These are phyloP conservation scores for Ceratobasidium sp. DNA, from an alignment of 1,284 basidiomycete genomes.

Conservation along the genomic window DNA sequence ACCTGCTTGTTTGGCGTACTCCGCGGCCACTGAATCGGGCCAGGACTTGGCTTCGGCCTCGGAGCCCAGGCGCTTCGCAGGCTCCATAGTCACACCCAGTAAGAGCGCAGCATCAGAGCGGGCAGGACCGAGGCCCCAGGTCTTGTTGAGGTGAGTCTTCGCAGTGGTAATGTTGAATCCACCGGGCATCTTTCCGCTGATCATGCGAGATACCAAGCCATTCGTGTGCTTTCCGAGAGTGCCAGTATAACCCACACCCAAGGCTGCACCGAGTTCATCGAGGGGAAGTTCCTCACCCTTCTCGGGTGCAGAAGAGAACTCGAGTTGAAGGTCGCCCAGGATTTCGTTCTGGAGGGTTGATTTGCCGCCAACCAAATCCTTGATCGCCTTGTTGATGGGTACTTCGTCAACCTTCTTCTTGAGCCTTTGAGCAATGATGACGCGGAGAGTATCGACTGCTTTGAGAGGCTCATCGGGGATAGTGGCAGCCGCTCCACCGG, in stretches of 20 bases:
- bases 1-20: conserved; percentile 85
- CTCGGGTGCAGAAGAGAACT: conserved; percentile 90
- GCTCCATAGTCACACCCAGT: conserved; percentile 89
- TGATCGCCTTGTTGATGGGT: conserved; percentile 93
- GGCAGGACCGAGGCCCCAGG: conserved; percentile 89
- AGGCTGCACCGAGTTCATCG: conserved; percentile 86
- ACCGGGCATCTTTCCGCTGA: conserved; percentile 97
- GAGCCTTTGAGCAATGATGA: conserved; percentile 95
- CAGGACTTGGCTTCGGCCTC: conserved; percentile 93
- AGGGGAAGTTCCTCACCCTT: conserved; percentile 97
- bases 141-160: conserved; percentile 85
- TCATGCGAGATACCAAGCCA: conserved; percentile 86
- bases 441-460: conserved; percentile 85
- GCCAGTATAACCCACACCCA: conserved; percentile 82
- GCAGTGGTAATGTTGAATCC: conserved; percentile 97
- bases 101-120: conserved; percentile 92
- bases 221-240: conserved; percentile 95
- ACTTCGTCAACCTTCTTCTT: conserved; percentile 93
- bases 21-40: conserved; percentile 83
- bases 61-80: conserved; percentile 88
- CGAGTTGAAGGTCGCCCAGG: conserved; percentile 87
- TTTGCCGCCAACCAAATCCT: conserved; percentile 97
- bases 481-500: conserved; percentile 63
- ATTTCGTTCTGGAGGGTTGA: conserved; percentile 98
- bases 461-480: conserved; percentile 91